Evolutionary conservation across 139 green algal genomes (phyloP).

Genomic region (Protoeuglena noctilucae): DNA sequence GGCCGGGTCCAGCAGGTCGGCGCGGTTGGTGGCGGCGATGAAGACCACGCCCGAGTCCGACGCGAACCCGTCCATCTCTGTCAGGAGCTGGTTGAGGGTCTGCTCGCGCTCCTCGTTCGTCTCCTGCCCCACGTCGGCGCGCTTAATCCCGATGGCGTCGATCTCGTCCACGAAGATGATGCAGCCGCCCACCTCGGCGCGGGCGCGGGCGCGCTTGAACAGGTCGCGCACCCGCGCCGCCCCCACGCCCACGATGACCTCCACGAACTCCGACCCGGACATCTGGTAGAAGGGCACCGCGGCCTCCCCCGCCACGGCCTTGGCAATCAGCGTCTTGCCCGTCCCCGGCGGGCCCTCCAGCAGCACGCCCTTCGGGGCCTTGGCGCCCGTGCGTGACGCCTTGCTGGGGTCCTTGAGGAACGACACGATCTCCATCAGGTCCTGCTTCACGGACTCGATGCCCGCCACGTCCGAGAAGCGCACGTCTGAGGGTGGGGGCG

Average conservation of each 20-base stretch:
- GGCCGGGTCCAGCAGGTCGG: conserved; percentile 71
- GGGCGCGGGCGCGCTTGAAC: conserved; percentile 75
- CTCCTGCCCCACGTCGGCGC: conserved; percentile 32
- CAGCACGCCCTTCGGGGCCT: conserved; percentile 87
- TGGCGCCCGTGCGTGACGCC: conserved; percentile 56
- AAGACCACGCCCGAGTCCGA: conserved; percentile 86
- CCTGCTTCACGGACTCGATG: conserved; percentile 55
- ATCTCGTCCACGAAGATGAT: conserved; percentile 99
- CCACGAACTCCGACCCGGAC: conserved; percentile 90
- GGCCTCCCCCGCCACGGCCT: conserved; percentile 81
- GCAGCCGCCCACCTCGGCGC: conserved; percentile 39
- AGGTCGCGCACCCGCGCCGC: conserved; percentile 85
- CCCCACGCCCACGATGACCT: conserved; percentile 92
- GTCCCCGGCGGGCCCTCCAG: conserved; percentile 77
- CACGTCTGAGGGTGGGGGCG: conserved; percentile 20
- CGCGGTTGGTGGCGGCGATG: conserved; percentile 80
- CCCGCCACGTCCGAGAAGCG: conserved; percentile 85
- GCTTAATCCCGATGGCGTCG: conserved; percentile 75
- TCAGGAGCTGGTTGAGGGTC: conserved; percentile 95
- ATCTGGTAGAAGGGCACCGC: conserved; percentile 84
- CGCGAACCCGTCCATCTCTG: conserved; percentile 96
- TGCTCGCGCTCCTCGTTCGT: conserved; percentile 50
- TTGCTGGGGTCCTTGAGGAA: conserved; percentile 79
- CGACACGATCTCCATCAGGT: conserved; percentile 60
- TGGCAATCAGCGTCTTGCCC: conserved; percentile 84